Evolutionary conservation across 176 grass and related monocot genomes (phyloP).

Genomic region (Zizania latifolia): DNA sequence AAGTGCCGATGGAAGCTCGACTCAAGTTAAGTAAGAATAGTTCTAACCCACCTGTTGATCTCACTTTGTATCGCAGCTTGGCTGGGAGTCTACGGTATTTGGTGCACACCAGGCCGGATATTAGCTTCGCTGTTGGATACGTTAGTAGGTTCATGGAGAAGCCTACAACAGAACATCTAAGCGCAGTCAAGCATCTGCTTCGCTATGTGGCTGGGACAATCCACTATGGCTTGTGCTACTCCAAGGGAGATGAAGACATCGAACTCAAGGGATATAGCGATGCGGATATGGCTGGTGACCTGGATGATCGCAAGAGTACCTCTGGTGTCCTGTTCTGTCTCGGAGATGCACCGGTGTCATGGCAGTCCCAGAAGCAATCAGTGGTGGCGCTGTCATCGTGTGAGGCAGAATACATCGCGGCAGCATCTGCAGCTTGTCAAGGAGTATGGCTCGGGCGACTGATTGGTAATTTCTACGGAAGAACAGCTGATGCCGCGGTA

Average conservation of each 20-base stretch:
- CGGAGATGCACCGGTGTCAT: background rate
- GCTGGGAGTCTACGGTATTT: background rate
- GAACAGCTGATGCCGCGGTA: too few species aligned
- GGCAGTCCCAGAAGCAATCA: background rate
- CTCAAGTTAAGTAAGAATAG: background rate
- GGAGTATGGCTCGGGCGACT: too few species aligned
- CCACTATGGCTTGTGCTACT: too few species aligned
- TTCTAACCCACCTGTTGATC: background rate
- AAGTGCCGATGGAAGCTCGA: too few species aligned
- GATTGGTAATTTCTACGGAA: too few species aligned
- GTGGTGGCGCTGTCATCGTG: background rate
- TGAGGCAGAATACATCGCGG: background rate
- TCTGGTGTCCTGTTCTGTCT: background rate
- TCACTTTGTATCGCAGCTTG: background rate
- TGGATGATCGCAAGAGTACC: background rate
- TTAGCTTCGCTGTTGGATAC: background rate
- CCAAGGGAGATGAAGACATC: too few species aligned
- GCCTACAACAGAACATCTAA: background rate
- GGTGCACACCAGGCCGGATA: background rate
- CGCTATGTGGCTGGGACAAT: background rate
- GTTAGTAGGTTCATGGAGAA: background rate
- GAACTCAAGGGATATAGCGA: too few species aligned
- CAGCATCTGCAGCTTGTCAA: too few species aligned
- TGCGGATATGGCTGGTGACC: background rate
- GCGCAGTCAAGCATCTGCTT: too few species aligned